These are phyloP conservation scores for Pelargonium fulgidum DNA, from an alignment of 441 rosid genomes.

Conservation along the genomic window DNA sequence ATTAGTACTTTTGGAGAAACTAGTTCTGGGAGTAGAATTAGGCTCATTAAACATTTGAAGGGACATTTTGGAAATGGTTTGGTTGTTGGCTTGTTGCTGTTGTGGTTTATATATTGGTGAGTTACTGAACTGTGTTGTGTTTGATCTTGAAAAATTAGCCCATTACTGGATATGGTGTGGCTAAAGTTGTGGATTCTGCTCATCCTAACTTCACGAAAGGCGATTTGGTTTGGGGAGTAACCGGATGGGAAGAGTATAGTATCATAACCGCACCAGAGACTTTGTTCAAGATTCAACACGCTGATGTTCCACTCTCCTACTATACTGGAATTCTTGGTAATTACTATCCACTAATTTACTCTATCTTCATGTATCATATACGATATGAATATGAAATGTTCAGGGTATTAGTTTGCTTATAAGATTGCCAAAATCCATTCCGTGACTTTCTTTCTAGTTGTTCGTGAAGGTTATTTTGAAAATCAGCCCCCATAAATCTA, in stretches of 20 bases:
- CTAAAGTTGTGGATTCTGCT: conserved; percentile 32
- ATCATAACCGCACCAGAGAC: conserved; percentile 17
- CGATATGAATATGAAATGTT: background rate
- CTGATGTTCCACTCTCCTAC: conserved; percentile 34
- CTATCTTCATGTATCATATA: too few relatives aligned
- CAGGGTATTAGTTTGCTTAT: background rate
- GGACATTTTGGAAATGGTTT: background rate
- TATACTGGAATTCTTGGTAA: conserved; percentile 45
- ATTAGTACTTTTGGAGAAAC: too few relatives aligned
- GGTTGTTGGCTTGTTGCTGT: background rate
- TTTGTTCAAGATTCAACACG: conserved; percentile 22
- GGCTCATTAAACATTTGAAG: too few relatives aligned
- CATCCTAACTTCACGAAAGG: conserved; percentile 30
- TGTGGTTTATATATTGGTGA: background rate
- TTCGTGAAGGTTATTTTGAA: background rate
- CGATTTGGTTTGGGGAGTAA: conserved; percentile 34
- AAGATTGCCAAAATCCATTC: background rate
- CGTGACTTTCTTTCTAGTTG: background rate
- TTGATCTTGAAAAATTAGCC: conserved; percentile 26
- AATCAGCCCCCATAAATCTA: background rate
- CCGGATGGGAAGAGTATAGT: conserved; percentile 44
- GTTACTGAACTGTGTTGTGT: background rate
- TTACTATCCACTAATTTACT: background rate
- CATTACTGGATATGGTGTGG: conserved; percentile 34
- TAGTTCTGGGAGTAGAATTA: too few relatives aligned